Base-by-base conservation (phyloP, 108 stramenopile species). In the Aureococcus anophagefferens region DNA sequence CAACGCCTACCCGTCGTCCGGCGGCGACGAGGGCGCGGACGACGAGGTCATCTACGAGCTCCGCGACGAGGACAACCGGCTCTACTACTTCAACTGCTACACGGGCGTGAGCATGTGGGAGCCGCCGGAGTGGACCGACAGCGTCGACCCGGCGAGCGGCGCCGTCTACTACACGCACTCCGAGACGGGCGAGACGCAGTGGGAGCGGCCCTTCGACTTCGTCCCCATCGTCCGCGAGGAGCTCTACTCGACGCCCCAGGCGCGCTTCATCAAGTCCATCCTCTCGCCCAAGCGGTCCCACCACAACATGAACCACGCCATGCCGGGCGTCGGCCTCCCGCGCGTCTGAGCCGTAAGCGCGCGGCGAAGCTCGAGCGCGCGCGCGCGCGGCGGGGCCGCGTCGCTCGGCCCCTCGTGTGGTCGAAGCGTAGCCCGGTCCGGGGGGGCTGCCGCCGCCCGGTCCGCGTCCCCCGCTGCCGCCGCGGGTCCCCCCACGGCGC, bases 61-160 rank as follows among this genome's bases (percentile, higher is more conserved):
- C 34, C 35, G 66, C 31, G 78, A 78, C 62, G 72, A 73, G 34
- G 78, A 76, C 28, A 72, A 63, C 33, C 35, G 35, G 65, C 45
- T 65, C 15, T 79, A 79, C 73, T 79, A 79, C 72, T 79, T 79
- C 67, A 67, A 73, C 46, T 32, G 62, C 64, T 44, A 36, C n/a
- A 75, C 77, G 32, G 79, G 79, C 0, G 74, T 71, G 5, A 70
- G 68, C 64, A 77, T 78, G 63, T 80, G 79, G 79, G 79, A 80
- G 74, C 79, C 68, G 31, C 79, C 77, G 4, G 31, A 70, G 30
- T 80, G 79, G 79, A 32, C 77, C 63, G 74, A 71, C 64, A 77
- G 77, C 63, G 40, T 75, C 51, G 79, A 80, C 36, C 73, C 73
- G 37, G 30, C n/a, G 9, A 65, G 69, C 0, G 79, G 79, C 0